These are phyloP conservation scores for Globisporangium irregulare DNA, from an alignment of 352 stramenopile genomes.

Conservation along the genomic window DNA sequence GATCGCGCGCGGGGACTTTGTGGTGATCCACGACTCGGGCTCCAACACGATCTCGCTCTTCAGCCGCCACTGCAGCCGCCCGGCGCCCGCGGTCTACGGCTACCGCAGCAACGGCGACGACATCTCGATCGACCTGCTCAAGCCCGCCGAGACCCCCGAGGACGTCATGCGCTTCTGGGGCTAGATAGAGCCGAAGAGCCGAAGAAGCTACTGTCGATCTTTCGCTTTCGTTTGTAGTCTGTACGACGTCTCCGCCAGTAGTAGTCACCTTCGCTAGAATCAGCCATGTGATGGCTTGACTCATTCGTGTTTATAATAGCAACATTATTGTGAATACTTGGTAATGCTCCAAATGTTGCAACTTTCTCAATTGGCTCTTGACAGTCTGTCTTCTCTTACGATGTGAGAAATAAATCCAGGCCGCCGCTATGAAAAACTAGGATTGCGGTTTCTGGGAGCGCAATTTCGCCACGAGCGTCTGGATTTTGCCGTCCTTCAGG, in stretches of 20 bases:
- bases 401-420: no score
- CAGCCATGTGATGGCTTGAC: no score
- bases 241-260: no score
- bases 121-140: slow-evolving; percentile 64
- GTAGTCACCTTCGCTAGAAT: no score
- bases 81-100: slow-evolving; percentile 76
- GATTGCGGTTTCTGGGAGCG: slow-evolving; percentile 64
- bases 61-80: slow-evolving; percentile 84
- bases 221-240: no score
- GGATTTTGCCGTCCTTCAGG: slow-evolving; percentile 93
- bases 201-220: no score
- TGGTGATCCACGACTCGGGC: slow-evolving; percentile 86
- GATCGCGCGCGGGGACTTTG: slow-evolving; percentile 70
- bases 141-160: slow-evolving; percentile 68
- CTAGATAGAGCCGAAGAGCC: slow-evolving; percentile 19
- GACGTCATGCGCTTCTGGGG: slow-evolving; percentile 81
- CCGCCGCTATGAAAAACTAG: background rate
- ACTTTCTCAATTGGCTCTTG: background rate
- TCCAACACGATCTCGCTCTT: slow-evolving; percentile 89
- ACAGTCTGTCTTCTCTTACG: no score
- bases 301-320: no score
- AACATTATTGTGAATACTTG: no score
- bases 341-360: background rate
- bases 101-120: slow-evolving; percentile 52
- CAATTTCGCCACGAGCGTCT: slow-evolving; percentile 84